Evolutionary conservation across 2,329 filamentous ascomycete genomes (phyloP).

Genomic region (Phialophora tarda): DNA sequence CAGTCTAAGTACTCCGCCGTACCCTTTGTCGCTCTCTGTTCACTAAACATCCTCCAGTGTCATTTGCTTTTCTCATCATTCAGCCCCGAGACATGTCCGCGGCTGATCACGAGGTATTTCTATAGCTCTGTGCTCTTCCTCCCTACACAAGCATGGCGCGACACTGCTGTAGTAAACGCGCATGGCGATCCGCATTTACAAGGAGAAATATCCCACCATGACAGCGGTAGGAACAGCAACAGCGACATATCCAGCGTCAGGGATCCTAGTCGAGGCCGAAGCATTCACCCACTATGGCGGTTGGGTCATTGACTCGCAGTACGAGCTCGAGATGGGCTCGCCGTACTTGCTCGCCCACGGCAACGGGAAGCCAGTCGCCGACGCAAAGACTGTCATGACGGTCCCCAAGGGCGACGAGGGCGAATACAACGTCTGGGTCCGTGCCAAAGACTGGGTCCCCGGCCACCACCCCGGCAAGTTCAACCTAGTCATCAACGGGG

Average conservation of each 20-base stretch:
- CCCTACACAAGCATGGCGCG: not conserved
- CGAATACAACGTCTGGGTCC: conserved; percentile 29
- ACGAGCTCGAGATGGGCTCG: conserved; percentile 23
- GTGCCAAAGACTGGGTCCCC: conserved; percentile 28
- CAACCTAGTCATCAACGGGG: conserved; percentile 17
- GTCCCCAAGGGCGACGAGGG: conserved; percentile 2
- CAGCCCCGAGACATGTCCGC: not conserved
- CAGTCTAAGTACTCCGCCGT: not conserved
- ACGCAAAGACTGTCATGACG: conserved; percentile 11
- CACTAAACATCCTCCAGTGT: conserved; percentile 4
- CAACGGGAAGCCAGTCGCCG: conserved; percentile 17
- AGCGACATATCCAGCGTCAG: not conserved
- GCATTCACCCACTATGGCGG: conserved; percentile 19
- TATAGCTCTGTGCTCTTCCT: not conserved
- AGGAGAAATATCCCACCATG: not conserved
- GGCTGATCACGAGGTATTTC: conserved; percentile 2
- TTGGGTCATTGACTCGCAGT: conserved; percentile 21
- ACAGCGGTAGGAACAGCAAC: not conserved
- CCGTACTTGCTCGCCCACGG: conserved; percentile 23
- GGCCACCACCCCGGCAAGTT: conserved; percentile 21
- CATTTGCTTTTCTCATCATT: not conserved
- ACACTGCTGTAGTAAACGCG: not conserved
- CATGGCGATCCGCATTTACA: not conserved
- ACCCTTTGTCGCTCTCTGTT: not conserved
- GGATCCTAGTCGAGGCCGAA: conserved; percentile 23